Evolutionary conservation across 768 basidiomycete species (phyloP).

Genomic region (Phylloporus sp.): DNA sequence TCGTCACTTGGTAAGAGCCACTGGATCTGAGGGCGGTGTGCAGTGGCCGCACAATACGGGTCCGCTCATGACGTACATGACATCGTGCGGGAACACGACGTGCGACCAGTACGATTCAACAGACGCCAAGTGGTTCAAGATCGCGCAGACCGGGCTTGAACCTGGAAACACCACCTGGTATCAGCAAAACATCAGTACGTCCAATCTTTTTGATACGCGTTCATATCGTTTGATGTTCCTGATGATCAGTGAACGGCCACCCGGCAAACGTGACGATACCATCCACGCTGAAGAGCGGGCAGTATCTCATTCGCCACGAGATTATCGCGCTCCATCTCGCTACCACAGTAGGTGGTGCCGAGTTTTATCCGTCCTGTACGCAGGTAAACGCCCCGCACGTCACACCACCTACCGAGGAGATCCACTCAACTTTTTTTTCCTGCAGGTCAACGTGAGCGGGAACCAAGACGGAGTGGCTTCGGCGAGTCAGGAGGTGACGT

Average conservation of each 20-base stretch:
- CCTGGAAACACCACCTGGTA: slow-evolving; percentile 40
- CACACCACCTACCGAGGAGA: neutral
- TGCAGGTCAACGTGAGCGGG: slow-evolving; percentile 51
- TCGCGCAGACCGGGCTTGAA: slow-evolving; percentile 47
- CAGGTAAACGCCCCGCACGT: slow-evolving; percentile 31
- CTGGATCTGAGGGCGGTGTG: neutral
- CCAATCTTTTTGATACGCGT: neutral
- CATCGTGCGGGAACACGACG: slow-evolving; percentile 49
- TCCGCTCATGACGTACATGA: slow-evolving; percentile 72
- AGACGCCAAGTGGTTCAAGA: slow-evolving; percentile 71
- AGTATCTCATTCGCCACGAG: slow-evolving; percentile 75
- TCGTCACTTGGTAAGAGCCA: neutral
- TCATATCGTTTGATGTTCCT: neutral
- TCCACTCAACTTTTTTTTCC: neutral
- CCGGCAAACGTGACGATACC: slow-evolving; percentile 44
- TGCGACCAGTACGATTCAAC: slow-evolving; percentile 59
- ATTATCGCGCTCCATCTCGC: slow-evolving; percentile 75
- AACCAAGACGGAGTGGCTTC: slow-evolving; percentile 45
- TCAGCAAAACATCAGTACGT: slow-evolving; percentile 51
- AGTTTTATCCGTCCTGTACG: slow-evolving; percentile 75
- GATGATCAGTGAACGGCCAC: slow-evolving; percentile 35
- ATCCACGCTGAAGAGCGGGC: slow-evolving; percentile 52
- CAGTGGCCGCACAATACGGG: slow-evolving; percentile 58
- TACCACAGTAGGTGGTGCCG: slow-evolving; percentile 53
- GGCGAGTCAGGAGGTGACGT: slow-evolving; percentile 47